A percentile compares a stretch with the other conserved stretches of the same genome.
Evolutionary conservation across 1,139 yeast genomes (phyloP).

Genomic region (Yarrowia galli): DNA sequence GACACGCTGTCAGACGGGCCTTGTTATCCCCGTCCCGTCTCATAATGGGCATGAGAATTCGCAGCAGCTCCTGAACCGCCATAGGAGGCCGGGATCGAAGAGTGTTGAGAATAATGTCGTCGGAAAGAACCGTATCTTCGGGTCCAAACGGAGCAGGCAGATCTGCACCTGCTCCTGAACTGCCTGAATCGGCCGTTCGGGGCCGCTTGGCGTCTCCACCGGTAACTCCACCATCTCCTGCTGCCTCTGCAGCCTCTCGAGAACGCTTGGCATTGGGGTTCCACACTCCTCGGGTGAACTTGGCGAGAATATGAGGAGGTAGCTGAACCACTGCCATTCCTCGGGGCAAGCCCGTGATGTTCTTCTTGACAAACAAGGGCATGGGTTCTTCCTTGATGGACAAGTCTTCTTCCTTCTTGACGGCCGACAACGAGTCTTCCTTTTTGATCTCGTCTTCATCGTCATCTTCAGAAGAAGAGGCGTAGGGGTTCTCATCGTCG

Average conservation of each 20-base stretch:
- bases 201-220: constrained; percentile 43
- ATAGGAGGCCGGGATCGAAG: constrained; percentile 65
- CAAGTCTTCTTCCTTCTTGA: constrained; percentile 44
- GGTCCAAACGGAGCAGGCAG: constrained; percentile 45
- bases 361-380: constrained; percentile 39
- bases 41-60: constrained; percentile 67
- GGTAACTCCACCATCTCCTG: constrained; percentile 39
- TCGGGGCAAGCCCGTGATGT: constrained; percentile 54
- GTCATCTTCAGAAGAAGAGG: constrained; percentile 62
- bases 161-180: too few species aligned
- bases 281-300: constrained; percentile 86
- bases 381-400: constrained; percentile 40
- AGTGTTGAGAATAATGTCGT: constrained; percentile 71
- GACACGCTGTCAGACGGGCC: constrained; percentile 68
- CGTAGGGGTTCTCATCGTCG: constrained; percentile 83
- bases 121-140: constrained; percentile 59
- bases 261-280: constrained; percentile 65
- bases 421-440: constrained; percentile 21
- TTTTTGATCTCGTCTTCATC: constrained; percentile 42
- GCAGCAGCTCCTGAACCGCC: constrained; percentile 70
- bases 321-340: constrained; percentile 76
- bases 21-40: constrained; percentile 74
- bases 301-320: constrained; percentile 63
- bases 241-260: constrained; percentile 48
- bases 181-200: constrained; percentile 47